Conservation (phyloP, 1,284 basidiomycete genomes). For the Rhodofomes roseus region DNA sequence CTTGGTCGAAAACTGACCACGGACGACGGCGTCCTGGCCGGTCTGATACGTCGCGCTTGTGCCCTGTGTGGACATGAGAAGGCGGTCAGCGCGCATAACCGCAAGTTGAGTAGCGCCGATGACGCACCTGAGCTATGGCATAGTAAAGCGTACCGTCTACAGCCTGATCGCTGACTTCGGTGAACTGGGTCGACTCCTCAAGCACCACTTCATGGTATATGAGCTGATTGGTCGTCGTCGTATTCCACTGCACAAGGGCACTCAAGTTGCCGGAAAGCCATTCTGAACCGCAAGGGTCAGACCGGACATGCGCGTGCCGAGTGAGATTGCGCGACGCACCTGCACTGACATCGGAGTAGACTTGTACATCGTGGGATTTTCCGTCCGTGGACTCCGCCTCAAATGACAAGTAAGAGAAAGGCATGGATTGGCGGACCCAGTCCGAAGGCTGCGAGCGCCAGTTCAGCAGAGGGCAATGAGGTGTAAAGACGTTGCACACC, state of each 20-base stretch:
- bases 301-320: slow-evolving; percentile 15
- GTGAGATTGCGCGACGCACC: slow-evolving; percentile 10
- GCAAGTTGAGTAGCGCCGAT: neutral
- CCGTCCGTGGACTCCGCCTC: slow-evolving; percentile 14
- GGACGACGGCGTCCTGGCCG: slow-evolving; percentile 3
- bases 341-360: slow-evolving; percentile 17
- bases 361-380: slow-evolving; percentile 5
- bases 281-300: slow-evolving; percentile 10
- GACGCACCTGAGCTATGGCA: slow-evolving; percentile 15
- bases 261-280: slow-evolving; percentile 16
- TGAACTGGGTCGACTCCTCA: slow-evolving; percentile 10
- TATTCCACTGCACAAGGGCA: slow-evolving; percentile 12
- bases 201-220: slow-evolving; percentile 17
- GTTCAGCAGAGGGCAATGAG: neutral
- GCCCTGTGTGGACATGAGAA: neutral
- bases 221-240: slow-evolving; percentile 5
- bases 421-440: slow-evolving; percentile 28
- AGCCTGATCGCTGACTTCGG: slow-evolving; percentile 17
- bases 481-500: neutral
- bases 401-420: slow-evolving; percentile 28
- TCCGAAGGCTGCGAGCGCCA: slow-evolving; percentile 20
- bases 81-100: neutral
- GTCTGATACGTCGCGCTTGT: slow-evolving; percentile 16
- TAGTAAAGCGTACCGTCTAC: slow-evolving; percentile 20
- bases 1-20: slow-evolving; percentile 10